These are phyloP conservation scores for Fragilaria crotonensis DNA, from an alignment of 108 stramenopile species.

Conservation along the genomic window DNA sequence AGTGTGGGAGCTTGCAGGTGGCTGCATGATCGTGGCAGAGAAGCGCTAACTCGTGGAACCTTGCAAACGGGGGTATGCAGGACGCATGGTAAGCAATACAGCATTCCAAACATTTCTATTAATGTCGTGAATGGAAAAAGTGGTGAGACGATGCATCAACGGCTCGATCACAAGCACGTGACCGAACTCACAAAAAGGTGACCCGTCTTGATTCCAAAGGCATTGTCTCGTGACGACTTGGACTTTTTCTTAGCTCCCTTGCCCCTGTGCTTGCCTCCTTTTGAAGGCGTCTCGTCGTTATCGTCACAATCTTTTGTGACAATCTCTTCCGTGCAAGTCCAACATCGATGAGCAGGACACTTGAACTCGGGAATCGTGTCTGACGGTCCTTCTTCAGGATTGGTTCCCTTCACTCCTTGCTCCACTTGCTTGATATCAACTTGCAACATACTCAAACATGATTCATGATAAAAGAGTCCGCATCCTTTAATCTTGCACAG, in stretches of 20 bases:
- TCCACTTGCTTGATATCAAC: constrained; percentile 30
- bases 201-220: constrained; percentile 24
- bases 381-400: neutral
- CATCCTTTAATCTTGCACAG: constrained; percentile 38
- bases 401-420: neutral
- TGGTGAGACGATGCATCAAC: neutral
- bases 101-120: constrained; percentile 72
- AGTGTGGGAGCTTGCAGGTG: constrained; percentile 54
- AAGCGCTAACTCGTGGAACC: constrained; percentile 78
- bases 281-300: constrained; percentile 3
- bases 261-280: constrained; percentile 8
- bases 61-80: constrained; percentile 76
- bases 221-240: constrained; percentile 15
- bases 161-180: neutral
- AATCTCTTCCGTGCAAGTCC: constrained; percentile 67
- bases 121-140: constrained; percentile 1
- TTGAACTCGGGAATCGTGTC: constrained; percentile 28
- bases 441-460: constrained; percentile 44
- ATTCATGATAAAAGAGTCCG: constrained; percentile 68
- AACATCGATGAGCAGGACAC: constrained; percentile 90
- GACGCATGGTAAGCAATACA: constrained; percentile 78
- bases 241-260: constrained; percentile 25
- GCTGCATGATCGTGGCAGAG: constrained; percentile 79
- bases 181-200: constrained; percentile 36
- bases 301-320: constrained; percentile 16